These are phyloP conservation scores for Trametes sp. DNA, from an alignment of 1,284 basidiomycete genomes.

Conservation along the genomic window DNA sequence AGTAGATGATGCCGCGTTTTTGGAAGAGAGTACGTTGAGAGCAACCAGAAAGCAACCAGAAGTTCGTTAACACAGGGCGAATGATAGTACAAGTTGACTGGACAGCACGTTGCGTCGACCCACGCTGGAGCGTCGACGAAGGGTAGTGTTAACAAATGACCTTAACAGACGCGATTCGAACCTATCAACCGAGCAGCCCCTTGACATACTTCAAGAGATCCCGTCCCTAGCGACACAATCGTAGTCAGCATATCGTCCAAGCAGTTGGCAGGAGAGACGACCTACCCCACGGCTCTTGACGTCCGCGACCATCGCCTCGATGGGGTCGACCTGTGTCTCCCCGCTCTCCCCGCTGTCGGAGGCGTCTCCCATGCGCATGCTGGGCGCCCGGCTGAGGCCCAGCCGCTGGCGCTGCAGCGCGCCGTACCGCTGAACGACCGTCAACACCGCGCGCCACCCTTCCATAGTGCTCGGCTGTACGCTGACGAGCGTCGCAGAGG, in stretches of 20 bases:
- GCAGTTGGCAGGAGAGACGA: conserved; percentile 26
- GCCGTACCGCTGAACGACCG: conserved; percentile 69
- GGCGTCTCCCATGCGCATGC: conserved; percentile 20
- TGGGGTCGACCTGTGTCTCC: conserved; percentile 57
- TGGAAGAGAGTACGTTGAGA: too few relatives aligned
- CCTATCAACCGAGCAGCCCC: conserved; percentile 60
- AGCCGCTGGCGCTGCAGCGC: conserved; percentile 62
- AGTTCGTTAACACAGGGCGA: neutral
- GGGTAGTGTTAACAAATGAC: conserved; percentile 12
- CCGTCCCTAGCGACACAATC: conserved; percentile 57
- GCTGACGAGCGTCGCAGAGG: conserved; percentile 40
- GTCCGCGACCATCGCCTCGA: conserved; percentile 75
- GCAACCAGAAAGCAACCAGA: too few relatives aligned
- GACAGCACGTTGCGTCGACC: neutral
- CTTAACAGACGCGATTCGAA: neutral
- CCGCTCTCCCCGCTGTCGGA: conserved; percentile 32
- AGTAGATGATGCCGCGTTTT: too few relatives aligned
- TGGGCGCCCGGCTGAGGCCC: conserved; percentile 37
- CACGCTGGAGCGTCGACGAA: neutral
- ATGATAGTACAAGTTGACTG: neutral
- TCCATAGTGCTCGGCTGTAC: conserved; percentile 55
- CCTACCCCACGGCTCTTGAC: conserved; percentile 77
- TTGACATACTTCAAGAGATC: conserved; percentile 79
- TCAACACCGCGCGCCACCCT: conserved; percentile 79
- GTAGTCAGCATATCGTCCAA: neutral